Base-by-base conservation (phyloP, 345 rosid species). In the Lepidium sativum region DNA sequence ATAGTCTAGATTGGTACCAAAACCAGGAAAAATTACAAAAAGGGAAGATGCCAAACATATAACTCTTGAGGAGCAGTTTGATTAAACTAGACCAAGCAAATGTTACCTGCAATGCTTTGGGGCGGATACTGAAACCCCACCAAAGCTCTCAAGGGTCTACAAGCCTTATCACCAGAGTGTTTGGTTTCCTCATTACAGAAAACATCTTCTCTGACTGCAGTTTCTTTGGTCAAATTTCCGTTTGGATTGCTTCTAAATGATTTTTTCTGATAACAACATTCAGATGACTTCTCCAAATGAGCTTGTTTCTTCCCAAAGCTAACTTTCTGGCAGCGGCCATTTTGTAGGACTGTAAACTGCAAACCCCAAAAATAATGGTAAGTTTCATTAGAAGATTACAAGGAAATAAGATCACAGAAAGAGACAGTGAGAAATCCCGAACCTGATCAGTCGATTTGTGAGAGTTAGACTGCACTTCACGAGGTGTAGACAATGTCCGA, bases 391-490 rank as follows among this genome's bases (percentile, higher is more conserved):
- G 34, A 47, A 10, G n/a, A 33, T 15, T 49, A 35, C 15, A 27
- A 38, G 51, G 15, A 54, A 52, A 70, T 6, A 48, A 44, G 20
- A 21, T 8, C 47, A 55, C n/a, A 56, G 20, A 35, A 42, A 37
- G 20, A 66, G 35, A 44, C 25, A 67, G 58, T 49, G 35, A 45
- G 54, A 54, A 62, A 35, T 13, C 27, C 40, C 83, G 4, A 49
- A 85, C 95, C 97, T 81, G 83, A 56, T 56, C 50, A 38, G 77
- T 45, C 3, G 80, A 66, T 75, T 42, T 53, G 64, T 8, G 67
- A 54, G 34, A 47, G 5, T 65, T 52, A 41, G 75, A 54, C 37
- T 67, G 75, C 55, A 52, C 25, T 41, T 65, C 33, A 41, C 40
- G 62, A 17, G 72, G 51, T 70, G 61, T 67, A 70, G 45, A 75